Conservation (phyloP, 495 filamentous ascomycete genomes). For the Penicillium longicatenatum region DNA sequence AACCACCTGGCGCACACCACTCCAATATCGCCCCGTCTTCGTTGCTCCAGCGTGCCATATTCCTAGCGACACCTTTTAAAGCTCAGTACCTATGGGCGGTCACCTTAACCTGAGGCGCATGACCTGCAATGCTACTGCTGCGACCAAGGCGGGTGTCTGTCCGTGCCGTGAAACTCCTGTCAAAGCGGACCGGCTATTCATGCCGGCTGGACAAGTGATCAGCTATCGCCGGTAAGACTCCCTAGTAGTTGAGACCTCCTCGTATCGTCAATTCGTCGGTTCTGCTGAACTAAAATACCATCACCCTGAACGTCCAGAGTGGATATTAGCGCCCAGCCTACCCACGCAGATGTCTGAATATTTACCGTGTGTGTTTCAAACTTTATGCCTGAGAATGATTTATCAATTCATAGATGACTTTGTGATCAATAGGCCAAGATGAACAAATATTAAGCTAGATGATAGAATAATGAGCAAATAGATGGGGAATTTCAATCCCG, state of each 20-base stretch:
- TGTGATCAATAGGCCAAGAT: not conserved
- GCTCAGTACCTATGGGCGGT: constrained; percentile 60
- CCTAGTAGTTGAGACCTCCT: not conserved
- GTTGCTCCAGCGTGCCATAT: constrained; percentile 51
- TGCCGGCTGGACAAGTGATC: constrained; percentile 22
- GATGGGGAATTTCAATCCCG: too few species aligned
- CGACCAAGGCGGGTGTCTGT: constrained; percentile 21
- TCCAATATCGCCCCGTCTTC: constrained; percentile 55
- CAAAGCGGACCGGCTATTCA: constrained; percentile 27
- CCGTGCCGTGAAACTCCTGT: constrained; percentile 19
- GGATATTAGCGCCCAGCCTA: constrained; percentile 6
- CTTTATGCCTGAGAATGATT: not conserved
- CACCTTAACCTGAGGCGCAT: constrained; percentile 49
- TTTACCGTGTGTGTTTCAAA: not conserved
- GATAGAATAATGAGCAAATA: too few species aligned
- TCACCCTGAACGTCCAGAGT: constrained; percentile 11
- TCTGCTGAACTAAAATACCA: constrained; percentile 29
- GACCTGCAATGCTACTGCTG: constrained; percentile 40
- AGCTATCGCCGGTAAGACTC: constrained; percentile 12
- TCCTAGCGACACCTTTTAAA: constrained; percentile 48
- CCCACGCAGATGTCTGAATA: not conserved
- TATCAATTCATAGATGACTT: not conserved
- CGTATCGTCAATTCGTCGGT: constrained; percentile 22
- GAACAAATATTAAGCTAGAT: too few species aligned
- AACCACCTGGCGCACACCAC: constrained; percentile 48